Evolutionary conservation across 2,329 filamentous ascomycete species (phyloP).

Genomic region (Sporothrix pallida): DNA sequence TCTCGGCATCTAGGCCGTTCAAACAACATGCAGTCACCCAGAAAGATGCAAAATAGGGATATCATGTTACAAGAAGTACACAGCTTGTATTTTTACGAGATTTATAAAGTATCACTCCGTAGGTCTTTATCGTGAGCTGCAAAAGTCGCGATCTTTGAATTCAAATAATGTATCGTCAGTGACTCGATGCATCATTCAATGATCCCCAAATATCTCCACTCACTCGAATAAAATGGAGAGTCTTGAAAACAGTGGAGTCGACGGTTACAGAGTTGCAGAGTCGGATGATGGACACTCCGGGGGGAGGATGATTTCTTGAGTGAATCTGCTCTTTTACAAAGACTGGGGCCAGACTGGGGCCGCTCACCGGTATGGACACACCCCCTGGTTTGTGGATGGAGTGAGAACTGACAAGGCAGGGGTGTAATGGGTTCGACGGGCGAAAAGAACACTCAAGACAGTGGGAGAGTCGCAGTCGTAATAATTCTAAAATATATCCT

Average conservation of each 20-base stretch:
- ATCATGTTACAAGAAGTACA: background rate
- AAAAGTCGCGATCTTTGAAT: background rate
- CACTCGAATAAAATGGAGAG: background rate
- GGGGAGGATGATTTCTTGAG: background rate
- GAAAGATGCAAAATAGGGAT: background rate
- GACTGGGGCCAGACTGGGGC: background rate
- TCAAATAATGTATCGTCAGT: too few species aligned
- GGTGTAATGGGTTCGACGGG: background rate
- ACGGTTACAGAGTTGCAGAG: constrained; percentile 7
- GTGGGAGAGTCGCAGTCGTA: too few species aligned
- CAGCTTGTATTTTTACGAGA: background rate
- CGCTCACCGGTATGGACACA: constrained; percentile 26
- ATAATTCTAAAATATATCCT: constrained; percentile 27
- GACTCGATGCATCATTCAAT: too few species aligned
- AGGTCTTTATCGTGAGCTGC: background rate
- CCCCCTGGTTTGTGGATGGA: constrained; percentile 20
- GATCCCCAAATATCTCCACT: too few species aligned
- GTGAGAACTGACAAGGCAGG: constrained; percentile 14
- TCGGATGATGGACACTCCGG: constrained; percentile 24
- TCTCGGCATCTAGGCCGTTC: background rate
- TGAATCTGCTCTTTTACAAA: too few species aligned
- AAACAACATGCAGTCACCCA: background rate
- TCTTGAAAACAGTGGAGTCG: background rate
- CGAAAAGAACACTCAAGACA: too few species aligned
- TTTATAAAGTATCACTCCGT: background rate